Evolutionary conservation across 1,284 basidiomycete species (phyloP).

Genomic region (Puccinia polysora): DNA sequence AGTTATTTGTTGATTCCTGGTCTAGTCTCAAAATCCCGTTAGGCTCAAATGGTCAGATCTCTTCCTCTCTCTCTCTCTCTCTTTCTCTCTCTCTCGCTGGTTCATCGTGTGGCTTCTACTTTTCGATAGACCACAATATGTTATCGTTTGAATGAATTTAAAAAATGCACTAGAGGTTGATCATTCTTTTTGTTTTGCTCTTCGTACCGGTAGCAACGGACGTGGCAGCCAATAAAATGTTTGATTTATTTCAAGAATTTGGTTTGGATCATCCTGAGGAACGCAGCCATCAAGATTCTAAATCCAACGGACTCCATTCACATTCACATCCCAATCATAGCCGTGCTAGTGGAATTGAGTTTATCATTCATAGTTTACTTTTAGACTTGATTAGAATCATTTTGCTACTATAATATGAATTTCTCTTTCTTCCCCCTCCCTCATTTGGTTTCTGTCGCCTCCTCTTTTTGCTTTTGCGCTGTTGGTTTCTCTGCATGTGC

Average conservation of each 20-base stretch:
- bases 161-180: too few relatives aligned
- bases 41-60: conserved; percentile 30
- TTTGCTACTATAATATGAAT: conserved; percentile 19
- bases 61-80: not conserved
- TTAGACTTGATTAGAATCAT: conserved; percentile 32
- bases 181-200: not conserved
- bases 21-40: conserved; percentile 27
- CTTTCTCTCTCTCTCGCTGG: not conserved
- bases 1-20: conserved; percentile 27
- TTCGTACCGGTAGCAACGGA: conserved; percentile 19
- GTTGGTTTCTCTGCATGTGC: too few relatives aligned
- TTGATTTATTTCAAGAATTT: conserved; percentile 36
- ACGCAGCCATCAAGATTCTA: not conserved
- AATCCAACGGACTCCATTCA: not conserved
- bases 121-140: too few relatives aligned
- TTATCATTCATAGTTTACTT: conserved; percentile 30
- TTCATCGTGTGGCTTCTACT: too few relatives aligned
- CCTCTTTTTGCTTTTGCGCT: not conserved
- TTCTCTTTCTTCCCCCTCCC: not conserved
- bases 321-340: not conserved
- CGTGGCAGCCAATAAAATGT: conserved; percentile 25
- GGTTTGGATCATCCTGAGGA: not conserved
- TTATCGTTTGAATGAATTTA: too few relatives aligned
- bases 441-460: too few relatives aligned
- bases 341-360: conserved; percentile 4